phyloP scores from a whole-genome alignment of 345 rosid species.

The Citrus australasica region DNA sequence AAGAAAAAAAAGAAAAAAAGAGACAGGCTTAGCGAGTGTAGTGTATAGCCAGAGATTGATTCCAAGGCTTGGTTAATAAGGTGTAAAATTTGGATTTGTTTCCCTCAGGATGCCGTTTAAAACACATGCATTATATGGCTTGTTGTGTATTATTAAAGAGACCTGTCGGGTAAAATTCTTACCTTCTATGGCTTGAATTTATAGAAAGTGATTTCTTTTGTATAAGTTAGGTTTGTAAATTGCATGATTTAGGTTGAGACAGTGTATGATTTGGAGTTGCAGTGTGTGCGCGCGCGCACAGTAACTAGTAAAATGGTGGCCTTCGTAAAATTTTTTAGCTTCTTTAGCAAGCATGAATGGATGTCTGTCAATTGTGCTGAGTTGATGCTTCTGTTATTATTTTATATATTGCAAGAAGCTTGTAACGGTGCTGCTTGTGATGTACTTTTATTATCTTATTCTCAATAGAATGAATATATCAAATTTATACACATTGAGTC shows the following conservation, averaged over 20 bases:
- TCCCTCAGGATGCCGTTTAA: not conserved
- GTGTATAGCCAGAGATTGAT: not conserved
- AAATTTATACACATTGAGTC: not conserved
- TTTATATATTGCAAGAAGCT: not conserved
- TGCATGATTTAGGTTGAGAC: not conserved
- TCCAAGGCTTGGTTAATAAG: not conserved
- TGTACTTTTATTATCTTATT: not conserved
- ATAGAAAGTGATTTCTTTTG: not conserved
- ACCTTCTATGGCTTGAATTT: not conserved
- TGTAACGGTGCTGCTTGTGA: not conserved
- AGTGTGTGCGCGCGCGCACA: rapidly evolving
- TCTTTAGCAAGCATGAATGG: not conserved
- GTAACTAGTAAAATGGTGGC: not conserved
- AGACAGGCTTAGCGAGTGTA: not conserved
- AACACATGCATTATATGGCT: not conserved
- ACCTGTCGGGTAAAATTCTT: not conserved
- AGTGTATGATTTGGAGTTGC: not conserved
- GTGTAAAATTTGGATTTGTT: not conserved
- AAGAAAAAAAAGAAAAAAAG: too few species aligned
- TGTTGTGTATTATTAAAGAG: not conserved
- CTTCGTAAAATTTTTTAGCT: not conserved
- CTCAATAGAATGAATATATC: not conserved
- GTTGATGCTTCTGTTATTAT: not conserved
- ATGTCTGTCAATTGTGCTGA: not conserved
- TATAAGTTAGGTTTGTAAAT: not conserved